These are phyloP conservation scores for Yarrowia osloensis DNA, from an alignment of 805 yeast genomes.

Conservation along the genomic window DNA sequence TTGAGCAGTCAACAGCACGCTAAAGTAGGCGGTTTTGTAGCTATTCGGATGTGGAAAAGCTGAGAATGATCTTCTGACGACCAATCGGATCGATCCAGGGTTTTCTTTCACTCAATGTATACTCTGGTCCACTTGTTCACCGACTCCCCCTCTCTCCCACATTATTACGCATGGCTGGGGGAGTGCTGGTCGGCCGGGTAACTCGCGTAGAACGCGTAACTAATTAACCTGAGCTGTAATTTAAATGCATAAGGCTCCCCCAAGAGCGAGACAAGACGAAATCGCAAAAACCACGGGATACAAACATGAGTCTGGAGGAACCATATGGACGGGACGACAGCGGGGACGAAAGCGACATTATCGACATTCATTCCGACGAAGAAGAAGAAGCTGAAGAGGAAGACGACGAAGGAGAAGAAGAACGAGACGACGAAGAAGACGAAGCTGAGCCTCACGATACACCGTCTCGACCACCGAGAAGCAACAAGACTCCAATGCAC, in stretches of 20 bases:
- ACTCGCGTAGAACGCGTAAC: conserved; percentile 26
- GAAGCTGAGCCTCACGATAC: neutral
- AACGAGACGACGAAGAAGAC: neutral
- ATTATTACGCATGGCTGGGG: conserved; percentile 12
- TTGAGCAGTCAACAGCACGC: too few species aligned
- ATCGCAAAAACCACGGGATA: neutral
- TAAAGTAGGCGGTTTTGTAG: neutral
- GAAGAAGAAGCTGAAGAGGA: neutral
- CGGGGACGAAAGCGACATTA: conserved; percentile 17
- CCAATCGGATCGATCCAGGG: too few species aligned
- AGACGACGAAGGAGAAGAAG: neutral
- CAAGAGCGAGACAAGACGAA: neutral
- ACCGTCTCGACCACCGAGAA: conserved; percentile 4
- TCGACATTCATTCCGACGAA: conserved; percentile 15
- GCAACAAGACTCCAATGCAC: conserved; percentile 12
- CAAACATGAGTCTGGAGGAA: neutral
- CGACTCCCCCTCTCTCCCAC: neutral
- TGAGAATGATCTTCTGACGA: too few species aligned
- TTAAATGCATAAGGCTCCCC: neutral
- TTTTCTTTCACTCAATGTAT: too few species aligned
- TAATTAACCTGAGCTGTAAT: neutral
- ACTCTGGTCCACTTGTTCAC: too few species aligned
- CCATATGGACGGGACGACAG: neutral
- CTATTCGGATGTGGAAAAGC: neutral
- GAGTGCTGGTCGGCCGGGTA: conserved; percentile 6